Base-by-base conservation (phyloP, 164 flowering plant species). In the Vitis rotundifolia region DNA sequence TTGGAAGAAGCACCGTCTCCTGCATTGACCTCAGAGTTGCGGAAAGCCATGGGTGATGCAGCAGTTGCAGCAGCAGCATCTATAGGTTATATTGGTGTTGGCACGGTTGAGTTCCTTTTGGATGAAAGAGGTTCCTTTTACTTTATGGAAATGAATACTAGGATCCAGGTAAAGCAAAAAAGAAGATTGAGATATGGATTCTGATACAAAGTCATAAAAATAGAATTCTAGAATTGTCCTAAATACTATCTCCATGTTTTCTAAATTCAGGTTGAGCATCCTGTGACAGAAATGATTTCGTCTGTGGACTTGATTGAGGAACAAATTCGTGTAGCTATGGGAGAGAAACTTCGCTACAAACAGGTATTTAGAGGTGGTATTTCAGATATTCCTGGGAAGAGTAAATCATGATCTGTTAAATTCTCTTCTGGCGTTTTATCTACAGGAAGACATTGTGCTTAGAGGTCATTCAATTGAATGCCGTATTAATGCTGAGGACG, bases 41-140 rank as follows among this genome's bases (percentile, higher is more conserved):
- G 97, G 64, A 93, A 93, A 75, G 99, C 99, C 78, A 96, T 96
- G 99, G 99, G 99, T 77, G 99, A 96, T 88, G 99, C 99, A 70
- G 98, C 99, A 64, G 93, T 96, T 75, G 88, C 98, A 57, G 98
- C 99, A 18, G 98, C 98, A 52, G 97, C 97, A 67, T 96, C 98
- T 59, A 96, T 96, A 61, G 99, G 97, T 28, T 96, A 96, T 65
- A 85, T 96, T 73, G 99, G 98, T 77, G 99, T 96, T 67, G 99
- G 99, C 68, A 96, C 98, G 5, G 81, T 96, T 22, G 99, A 96
- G 73, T 96, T 96, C 77, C 91, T 96, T 68, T 73, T 96, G 85
- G 99, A 96, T 80, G 98, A 96, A 78, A 89, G 99, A 77, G 99
- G 99, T 49, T 83, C 89, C 61, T 95, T 95, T 80, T 95, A 93